A percentile compares a stretch with the other conserved stretches of the same genome.
phyloP scores from a whole-genome alignment of 768 basidiomycete species.

The Pisolithus tinctorius region DNA sequence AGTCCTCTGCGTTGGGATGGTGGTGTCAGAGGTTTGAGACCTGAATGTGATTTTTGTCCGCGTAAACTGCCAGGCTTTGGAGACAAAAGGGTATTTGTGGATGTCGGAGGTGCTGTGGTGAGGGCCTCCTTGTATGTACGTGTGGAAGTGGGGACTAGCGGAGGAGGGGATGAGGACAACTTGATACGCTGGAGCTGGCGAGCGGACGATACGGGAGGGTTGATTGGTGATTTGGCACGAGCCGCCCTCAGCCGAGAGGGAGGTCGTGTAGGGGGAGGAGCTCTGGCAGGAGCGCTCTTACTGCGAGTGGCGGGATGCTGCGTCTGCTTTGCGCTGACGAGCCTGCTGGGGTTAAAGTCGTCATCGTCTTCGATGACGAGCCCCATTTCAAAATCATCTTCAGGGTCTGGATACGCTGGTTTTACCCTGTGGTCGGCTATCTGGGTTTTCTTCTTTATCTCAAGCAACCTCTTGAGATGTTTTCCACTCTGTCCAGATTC shows the following conservation, averaged over 20 bases:
- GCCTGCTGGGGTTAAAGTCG: conserved; percentile 74
- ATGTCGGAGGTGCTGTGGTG: conserved; percentile 39
- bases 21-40: conserved; percentile 69
- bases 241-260: conserved; percentile 56
- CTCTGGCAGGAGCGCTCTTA: conserved; percentile 51
- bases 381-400: conserved; percentile 83
- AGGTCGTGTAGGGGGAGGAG: conserved; percentile 47
- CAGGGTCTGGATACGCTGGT: conserved; percentile 53
- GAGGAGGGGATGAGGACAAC: conserved; percentile 64
- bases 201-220: conserved; percentile 63
- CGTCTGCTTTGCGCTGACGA: conserved; percentile 44
- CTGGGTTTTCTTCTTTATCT: conserved; percentile 48
- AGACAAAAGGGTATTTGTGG: conserved; percentile 53
- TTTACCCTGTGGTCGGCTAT: conserved; percentile 49
- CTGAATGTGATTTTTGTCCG: conserved; percentile 79
- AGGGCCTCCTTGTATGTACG: conserved; percentile 56
- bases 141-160: conserved; percentile 37
- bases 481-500: conserved; percentile 58
- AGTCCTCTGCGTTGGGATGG: conserved; percentile 53
- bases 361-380: conserved; percentile 78
- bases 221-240: conserved; percentile 66
- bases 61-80: conserved; percentile 71
- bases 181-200: conserved; percentile 64
- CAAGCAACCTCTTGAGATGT: conserved; percentile 44
- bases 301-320: conserved; percentile 45